These are phyloP conservation scores for Tylopilus cervinicoccineus DNA, from an alignment of 768 basidiomycete genomes.

Conservation along the genomic window DNA sequence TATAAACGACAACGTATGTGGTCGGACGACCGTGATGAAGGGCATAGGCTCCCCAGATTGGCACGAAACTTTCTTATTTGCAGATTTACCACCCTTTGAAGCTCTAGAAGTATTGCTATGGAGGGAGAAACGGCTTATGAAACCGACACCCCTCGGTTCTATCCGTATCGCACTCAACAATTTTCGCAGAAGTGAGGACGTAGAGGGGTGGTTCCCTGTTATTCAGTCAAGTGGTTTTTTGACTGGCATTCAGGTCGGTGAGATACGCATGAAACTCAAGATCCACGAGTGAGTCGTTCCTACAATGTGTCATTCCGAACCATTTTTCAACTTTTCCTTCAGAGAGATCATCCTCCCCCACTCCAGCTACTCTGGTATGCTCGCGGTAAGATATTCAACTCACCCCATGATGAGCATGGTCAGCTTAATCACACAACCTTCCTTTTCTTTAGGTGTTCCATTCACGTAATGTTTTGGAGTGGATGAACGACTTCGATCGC, in stretches of 20 bases:
- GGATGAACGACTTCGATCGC: constrained; percentile 68
- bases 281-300: constrained; percentile 63
- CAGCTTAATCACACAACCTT: background rate
- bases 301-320: background rate
- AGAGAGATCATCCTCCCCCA: constrained; percentile 81
- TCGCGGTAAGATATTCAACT: constrained; percentile 43
- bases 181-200: constrained; percentile 66
- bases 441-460: constrained; percentile 27
- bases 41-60: constrained; percentile 68
- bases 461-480: constrained; percentile 68
- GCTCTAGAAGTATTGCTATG: constrained; percentile 64
- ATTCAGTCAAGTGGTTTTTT: constrained; percentile 46
- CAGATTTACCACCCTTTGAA: constrained; percentile 77
- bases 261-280: constrained; percentile 66
- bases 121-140: constrained; percentile 62
- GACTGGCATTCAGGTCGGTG: constrained; percentile 63
- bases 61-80: constrained; percentile 74
- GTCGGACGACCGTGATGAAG: constrained; percentile 71
- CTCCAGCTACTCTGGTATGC: constrained; percentile 54
- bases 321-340: constrained; percentile 5
- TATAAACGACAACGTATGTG: constrained; percentile 62
- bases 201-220: constrained; percentile 87
- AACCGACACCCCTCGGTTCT: constrained; percentile 54
- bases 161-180: constrained; percentile 62
- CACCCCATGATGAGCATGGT: too few species aligned